Conservation (phyloP, 179 eudicot genomes). For the Beta macrorhiza region DNA sequence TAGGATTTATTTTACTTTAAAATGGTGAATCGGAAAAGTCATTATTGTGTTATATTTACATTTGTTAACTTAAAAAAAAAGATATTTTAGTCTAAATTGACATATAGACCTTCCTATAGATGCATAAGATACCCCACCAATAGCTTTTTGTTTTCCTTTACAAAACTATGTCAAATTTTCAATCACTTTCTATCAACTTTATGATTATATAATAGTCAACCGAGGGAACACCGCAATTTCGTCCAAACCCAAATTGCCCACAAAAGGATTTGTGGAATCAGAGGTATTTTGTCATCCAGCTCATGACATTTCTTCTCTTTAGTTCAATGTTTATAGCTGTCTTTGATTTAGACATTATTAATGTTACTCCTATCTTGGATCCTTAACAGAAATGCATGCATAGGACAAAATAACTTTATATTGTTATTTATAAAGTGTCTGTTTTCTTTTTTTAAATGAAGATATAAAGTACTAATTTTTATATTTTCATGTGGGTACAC, state of each 20-base stretch:
- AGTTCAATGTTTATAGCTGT: constrained; percentile 27
- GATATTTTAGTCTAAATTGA: too few relatives aligned
- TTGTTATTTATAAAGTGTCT: background rate
- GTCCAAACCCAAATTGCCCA: constrained; percentile 26
- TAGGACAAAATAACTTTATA: constrained; percentile 3
- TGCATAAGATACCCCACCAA: background rate
- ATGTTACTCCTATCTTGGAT: background rate
- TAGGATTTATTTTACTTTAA: too few relatives aligned
- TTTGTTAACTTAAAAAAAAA: too few relatives aligned
- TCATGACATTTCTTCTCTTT: constrained; percentile 22
- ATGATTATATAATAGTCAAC: constrained; percentile 16
- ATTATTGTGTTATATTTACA: too few relatives aligned
- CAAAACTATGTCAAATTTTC: too few relatives aligned
- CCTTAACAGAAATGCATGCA: background rate
- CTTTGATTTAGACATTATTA: constrained; percentile 22
- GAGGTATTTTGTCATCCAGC: constrained; percentile 32
- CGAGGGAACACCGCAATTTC: constrained; percentile 11
- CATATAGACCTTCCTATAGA: too few relatives aligned
- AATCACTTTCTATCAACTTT: constrained; percentile 14
- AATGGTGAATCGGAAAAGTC: too few relatives aligned
- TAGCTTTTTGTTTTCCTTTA: background rate
- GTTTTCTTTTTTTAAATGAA: too few relatives aligned
- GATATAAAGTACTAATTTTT: background rate
- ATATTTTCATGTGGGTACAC: constrained; percentile 13
- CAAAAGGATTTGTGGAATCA: constrained; percentile 17